These are phyloP conservation scores for Rubia peregrina DNA, from an alignment of 305 asterid species.

Conservation along the genomic window DNA sequence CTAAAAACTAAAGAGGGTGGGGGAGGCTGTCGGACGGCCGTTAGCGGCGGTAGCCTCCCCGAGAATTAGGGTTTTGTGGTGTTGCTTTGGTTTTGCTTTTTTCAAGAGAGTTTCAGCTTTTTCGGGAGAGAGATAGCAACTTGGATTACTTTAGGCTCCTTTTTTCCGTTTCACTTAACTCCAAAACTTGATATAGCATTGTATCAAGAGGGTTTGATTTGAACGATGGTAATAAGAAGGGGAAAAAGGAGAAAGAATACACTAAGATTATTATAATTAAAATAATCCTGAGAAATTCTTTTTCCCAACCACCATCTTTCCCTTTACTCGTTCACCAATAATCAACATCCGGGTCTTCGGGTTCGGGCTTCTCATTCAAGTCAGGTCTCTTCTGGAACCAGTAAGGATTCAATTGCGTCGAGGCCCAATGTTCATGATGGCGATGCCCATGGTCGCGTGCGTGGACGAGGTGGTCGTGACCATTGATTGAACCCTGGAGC, in stretches of 20 bases:
- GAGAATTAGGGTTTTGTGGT: too few species aligned
- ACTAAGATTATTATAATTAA: too few species aligned
- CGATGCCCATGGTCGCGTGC: not conserved
- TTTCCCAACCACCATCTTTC: not conserved
- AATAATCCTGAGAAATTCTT: not conserved
- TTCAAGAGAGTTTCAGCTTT: too few species aligned
- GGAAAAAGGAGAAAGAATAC: not conserved
- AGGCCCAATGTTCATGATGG: not conserved
- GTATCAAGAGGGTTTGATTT: slow-evolving; percentile 10
- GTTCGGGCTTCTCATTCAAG: not conserved
- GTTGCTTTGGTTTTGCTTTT: too few species aligned
- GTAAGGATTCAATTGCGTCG: not conserved
- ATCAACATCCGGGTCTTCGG: not conserved
- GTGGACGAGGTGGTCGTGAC: too few species aligned
- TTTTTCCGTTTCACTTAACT: slow-evolving; percentile 3
- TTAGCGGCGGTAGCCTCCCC: too few species aligned
- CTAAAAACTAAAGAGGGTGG: too few species aligned
- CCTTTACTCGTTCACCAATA: not conserved
- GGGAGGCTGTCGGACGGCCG: too few species aligned
- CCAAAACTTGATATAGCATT: slow-evolving; percentile 17
- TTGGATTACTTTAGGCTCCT: too few species aligned
- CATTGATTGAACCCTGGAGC: too few species aligned
- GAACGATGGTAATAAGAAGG: not conserved
- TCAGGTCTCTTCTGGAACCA: not conserved
- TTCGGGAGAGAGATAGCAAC: too few species aligned